phyloP scores from a whole-genome alignment of 78 protist species.

The Protostelium mycophagum region DNA sequence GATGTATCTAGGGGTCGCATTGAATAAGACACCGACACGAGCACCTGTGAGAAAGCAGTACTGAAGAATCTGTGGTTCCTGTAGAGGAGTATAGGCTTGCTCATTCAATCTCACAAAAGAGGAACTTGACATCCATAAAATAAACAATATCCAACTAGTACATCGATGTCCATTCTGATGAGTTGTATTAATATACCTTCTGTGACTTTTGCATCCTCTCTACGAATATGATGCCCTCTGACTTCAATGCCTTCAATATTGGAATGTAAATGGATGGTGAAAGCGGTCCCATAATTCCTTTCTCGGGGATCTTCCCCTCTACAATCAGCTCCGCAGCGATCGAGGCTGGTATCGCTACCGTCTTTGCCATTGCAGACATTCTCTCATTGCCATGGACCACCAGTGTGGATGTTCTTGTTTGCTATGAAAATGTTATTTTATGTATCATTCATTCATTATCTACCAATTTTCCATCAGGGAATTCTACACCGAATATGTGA shows the following conservation, averaged over 20 bases:
- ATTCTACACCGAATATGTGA: constrained; percentile 50
- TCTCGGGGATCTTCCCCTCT: constrained; percentile 21
- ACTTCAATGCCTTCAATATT: constrained; percentile 37
- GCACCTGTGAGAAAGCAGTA: too few relatives aligned
- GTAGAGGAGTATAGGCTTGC: too few relatives aligned
- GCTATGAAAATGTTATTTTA: background rate
- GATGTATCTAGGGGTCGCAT: too few relatives aligned
- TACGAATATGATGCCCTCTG: constrained; percentile 52
- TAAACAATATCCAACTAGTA: too few relatives aligned
- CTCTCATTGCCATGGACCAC: constrained; percentile 43
- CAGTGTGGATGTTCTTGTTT: constrained; percentile 51
- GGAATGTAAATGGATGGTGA: constrained; percentile 34
- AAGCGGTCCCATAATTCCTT: constrained; percentile 53
- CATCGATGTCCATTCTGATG: too few relatives aligned
- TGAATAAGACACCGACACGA: too few relatives aligned
- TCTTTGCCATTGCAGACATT: constrained; percentile 62
- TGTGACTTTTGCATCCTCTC: background rate
- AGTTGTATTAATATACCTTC: background rate
- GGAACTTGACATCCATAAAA: too few relatives aligned
- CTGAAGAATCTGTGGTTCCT: too few relatives aligned
- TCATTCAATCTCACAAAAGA: too few relatives aligned
- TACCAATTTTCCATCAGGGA: constrained; percentile 42
- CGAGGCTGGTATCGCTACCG: constrained; percentile 80
- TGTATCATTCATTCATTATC: background rate
- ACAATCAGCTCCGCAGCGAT: constrained; percentile 67